phyloP scores from a whole-genome alignment of 75 land plant genomes.

The Cunninghamia lanceolata region DNA sequence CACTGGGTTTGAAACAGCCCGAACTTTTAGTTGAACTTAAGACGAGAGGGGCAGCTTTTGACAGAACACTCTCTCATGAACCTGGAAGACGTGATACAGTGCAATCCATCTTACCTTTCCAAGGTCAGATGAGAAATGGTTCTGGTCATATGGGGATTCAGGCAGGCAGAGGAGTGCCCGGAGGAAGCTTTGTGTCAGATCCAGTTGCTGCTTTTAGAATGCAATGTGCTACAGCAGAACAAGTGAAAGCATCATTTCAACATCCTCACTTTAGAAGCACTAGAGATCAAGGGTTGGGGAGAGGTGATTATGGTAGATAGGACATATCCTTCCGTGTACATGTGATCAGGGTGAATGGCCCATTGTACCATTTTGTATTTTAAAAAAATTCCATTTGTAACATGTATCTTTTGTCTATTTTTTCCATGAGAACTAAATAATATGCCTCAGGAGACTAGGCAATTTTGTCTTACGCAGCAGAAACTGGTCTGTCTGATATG shows the following conservation, averaged over 20 bases:
- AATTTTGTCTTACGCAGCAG: not conserved
- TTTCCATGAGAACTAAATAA: not conserved
- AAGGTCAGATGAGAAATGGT: not conserved
- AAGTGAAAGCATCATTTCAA: not conserved
- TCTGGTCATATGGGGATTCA: not conserved
- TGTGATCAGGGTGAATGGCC: conserved; percentile 3
- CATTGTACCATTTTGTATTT: conserved; percentile 3
- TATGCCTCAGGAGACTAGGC: not conserved
- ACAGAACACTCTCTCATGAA: not conserved
- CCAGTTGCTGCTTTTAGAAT: conserved; percentile 2
- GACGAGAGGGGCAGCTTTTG: not conserved
- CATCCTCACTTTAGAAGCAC: not conserved
- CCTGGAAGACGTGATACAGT: conserved; percentile 3
- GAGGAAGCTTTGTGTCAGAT: conserved; percentile 1
- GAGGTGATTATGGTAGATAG: conserved; percentile 3
- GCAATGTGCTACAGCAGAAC: not conserved
- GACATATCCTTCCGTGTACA: not conserved
- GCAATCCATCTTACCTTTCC: conserved; percentile 2
- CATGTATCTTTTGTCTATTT: not conserved
- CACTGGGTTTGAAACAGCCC: not conserved
- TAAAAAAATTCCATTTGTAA: not conserved
- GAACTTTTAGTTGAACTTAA: not conserved
- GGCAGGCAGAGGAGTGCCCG: not conserved
- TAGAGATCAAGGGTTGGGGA: not conserved
- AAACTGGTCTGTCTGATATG: not conserved